Conservation (phyloP, 108 stramenopile genomes). For the Cyclotella kingstonii region DNA sequence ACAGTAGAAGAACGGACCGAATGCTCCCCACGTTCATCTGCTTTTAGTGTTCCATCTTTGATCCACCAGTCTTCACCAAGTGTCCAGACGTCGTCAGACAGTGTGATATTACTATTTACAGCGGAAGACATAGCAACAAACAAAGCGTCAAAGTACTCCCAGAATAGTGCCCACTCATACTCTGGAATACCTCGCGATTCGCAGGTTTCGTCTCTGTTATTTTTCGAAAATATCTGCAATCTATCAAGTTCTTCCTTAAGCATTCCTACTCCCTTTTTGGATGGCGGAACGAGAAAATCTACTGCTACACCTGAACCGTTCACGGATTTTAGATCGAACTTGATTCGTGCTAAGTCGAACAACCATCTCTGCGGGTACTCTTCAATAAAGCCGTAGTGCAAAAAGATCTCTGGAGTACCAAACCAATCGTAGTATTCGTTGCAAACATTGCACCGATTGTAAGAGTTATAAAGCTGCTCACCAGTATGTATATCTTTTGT, state of each 20-base stretch:
- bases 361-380: constrained; percentile 65
- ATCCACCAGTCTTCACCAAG: constrained; percentile 37
- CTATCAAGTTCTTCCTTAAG: constrained; percentile 18
- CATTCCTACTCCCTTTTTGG: constrained; percentile 28
- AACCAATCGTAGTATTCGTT: constrained; percentile 21
- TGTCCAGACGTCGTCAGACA: constrained; percentile 34
- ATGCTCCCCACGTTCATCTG: constrained; percentile 11
- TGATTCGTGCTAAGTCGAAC: constrained; percentile 37
- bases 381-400: constrained; percentile 80
- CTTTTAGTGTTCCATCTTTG: constrained; percentile 17
- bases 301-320: constrained; percentile 18
- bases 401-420: constrained; percentile 61
- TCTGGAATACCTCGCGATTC: constrained; percentile 2
- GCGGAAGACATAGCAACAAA: constrained; percentile 16
- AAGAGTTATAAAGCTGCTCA: constrained; percentile 64
- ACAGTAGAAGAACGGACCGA: too few species aligned
- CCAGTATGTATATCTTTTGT: constrained; percentile 53
- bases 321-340: constrained; percentile 39
- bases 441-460: constrained; percentile 62
- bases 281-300: constrained; percentile 35
- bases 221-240: constrained; percentile 7
- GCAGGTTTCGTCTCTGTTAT: background rate
- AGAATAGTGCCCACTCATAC: constrained; percentile 21
- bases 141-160: constrained; percentile 43
- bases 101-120: constrained; percentile 13